phyloP scores from a whole-genome alignment of 176 grass and related monocot genomes.

The Juncus effusus region DNA sequence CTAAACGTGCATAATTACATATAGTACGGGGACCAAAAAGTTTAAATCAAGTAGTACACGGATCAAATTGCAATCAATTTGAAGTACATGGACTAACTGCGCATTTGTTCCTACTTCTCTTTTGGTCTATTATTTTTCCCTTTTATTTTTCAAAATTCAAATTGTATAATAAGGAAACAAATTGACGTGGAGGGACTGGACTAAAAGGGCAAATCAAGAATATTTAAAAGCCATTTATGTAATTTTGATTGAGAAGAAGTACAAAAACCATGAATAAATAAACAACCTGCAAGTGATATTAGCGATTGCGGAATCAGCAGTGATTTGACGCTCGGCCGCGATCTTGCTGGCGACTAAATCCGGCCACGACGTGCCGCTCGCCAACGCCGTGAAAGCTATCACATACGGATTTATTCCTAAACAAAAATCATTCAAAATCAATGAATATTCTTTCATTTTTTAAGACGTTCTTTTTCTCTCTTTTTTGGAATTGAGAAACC shows the following conservation, averaged over 20 bases:
- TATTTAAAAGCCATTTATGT: neutral
- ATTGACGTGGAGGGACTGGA: too few species aligned
- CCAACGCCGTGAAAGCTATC: conserved; percentile 93
- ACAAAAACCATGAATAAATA: neutral
- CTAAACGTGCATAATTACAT: neutral
- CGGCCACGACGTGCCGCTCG: conserved; percentile 81
- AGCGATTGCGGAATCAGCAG: conserved; percentile 87
- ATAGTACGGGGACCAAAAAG: too few species aligned
- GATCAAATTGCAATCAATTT: too few species aligned
- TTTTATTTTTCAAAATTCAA: too few species aligned
- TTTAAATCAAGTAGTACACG: too few species aligned
- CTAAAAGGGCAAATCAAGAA: neutral
- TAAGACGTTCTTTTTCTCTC: too few species aligned
- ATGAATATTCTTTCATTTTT: neutral
- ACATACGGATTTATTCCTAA: conserved; percentile 83
- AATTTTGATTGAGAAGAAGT: neutral
- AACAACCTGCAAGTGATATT: conserved; percentile 95
- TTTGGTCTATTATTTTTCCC: too few species aligned
- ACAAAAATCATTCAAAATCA: conserved; percentile 18
- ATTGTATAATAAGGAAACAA: too few species aligned
- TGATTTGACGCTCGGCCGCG: conserved; percentile 89
- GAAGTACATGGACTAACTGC: too few species aligned
- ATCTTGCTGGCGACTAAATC: conserved; percentile 97
- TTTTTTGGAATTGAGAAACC: too few species aligned
- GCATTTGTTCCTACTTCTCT: too few species aligned